Base-by-base conservation (phyloP, 1,284 basidiomycete genomes). In the Entoloma clypeatum region DNA sequence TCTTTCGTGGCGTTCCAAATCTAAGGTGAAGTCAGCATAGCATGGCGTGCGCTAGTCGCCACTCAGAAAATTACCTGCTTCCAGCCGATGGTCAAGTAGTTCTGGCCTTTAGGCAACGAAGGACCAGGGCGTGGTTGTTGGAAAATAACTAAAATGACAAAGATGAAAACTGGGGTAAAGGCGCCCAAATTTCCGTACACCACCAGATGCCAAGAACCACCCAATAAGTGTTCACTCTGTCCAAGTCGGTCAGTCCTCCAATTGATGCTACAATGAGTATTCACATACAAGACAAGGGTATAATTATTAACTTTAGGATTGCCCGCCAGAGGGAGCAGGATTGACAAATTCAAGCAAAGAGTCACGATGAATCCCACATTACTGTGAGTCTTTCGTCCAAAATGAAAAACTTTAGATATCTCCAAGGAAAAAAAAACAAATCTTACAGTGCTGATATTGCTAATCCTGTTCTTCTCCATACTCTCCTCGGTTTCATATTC, bases 381-480 rank as follows among this genome's bases (percentile, higher is more conserved):
- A 57, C 79, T 86, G 54, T 89, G 83, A 38, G 72, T 77, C 84
- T 87, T 45, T 8, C 34, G 8, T 6, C 32, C 3, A 14, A 4
- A 8, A 35, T 41, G 14, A 50, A 19, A 43, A 19, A 29, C 34
- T 52, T 51, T 47, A 57, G 11, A 19, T 1, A 21, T 7, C 11
- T 9, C n/a, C 2, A 38, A 22, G 13, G 28, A 2, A 19, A 14
- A 26, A 21, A 23, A 16, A 55, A n/a, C n/a, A n/a, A n/a, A n/a
- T n/a, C 75, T 48, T 41, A 92, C 84, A 9, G 87, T 90, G 51
- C 82, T 83, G 49, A 89, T 86, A 53, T 93, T 93, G 54, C 85
- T 85, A 46, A 93, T 86, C 40, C 84, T 68, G 55, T 90, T 92
- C 68, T 89, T 86, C 64, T 90, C 82, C 36, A 92, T 56, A 41